Base-by-base conservation (phyloP, 2,329 filamentous ascomycete genomes). In the Teratosphaeria viscida region DNA sequence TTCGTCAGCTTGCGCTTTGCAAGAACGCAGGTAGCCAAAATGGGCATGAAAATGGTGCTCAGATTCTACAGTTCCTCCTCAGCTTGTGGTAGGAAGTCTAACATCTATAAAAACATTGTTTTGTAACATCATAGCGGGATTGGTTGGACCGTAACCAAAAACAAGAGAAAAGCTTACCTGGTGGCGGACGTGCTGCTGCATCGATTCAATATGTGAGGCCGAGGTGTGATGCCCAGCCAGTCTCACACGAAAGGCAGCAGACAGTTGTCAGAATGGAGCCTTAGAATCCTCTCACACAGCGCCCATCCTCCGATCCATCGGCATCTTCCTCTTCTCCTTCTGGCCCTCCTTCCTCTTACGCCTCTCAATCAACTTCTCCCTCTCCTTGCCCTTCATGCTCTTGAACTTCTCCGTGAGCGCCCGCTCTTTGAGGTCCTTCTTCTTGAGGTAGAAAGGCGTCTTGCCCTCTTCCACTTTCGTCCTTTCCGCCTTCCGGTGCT, bases 401-500 rank as follows among this genome's bases (percentile, higher is more conserved):
- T 86, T 82, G 75, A 89, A 96, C 72, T 87, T 85, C 68, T 94
- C 86, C 70, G 89, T 79, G 63, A 96, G 78, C 59, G 91, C 79
- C 74, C 87, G 79, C 79, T 92, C 90, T 85, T 94, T 95, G 79
- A 94, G 84, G 76, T 96, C 92, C 70, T 79, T 78, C 78, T 86
- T 87, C 83, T 99, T 99, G 68, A 97, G 78, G 75, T 90, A 97
- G 77, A 91, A 99, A 0, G 94, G 92, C 72, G 82, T 85, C 84
- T 96, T 96, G 62, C 94, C 94, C 77, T 95, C 84, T 68, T 85
- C 85, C 57, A 97, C 85, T 62, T 89, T 77, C 72, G 92, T 88
- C 77, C 90, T 91, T 79, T 99, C 94, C 73, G 85, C 81, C 76
- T 83, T 83, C 70, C 88, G 84, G 76, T 97, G 92, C 73, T 88